Conservation (phyloP, 345 rosid species). For the Mangifera indica region DNA sequence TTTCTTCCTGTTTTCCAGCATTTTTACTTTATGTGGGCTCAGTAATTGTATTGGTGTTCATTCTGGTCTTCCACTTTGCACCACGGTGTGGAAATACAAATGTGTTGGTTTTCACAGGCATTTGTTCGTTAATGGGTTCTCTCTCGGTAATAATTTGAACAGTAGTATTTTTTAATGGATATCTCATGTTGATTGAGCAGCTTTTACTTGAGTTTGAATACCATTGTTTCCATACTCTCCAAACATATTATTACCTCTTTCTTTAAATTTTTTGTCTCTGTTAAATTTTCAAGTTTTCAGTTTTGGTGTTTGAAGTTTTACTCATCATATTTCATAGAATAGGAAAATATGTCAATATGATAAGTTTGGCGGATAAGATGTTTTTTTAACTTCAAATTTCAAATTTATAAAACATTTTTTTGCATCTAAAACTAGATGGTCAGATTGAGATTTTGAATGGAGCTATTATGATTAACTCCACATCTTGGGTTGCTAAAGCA, state of each 20-base stretch:
- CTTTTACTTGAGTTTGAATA: not conserved
- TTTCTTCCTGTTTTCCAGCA: slow-evolving; percentile 45
- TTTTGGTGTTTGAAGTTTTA: too few species aligned
- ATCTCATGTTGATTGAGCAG: not conserved
- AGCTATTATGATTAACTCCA: not conserved
- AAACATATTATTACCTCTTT: not conserved
- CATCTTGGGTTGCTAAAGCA: not conserved
- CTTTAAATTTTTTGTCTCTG: not conserved
- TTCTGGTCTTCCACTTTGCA: slow-evolving; percentile 67
- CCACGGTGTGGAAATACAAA: slow-evolving; percentile 78
- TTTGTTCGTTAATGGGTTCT: slow-evolving; percentile 93
- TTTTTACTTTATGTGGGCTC: slow-evolving; percentile 70
- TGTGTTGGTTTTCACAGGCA: slow-evolving; percentile 82
- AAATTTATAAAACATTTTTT: too few species aligned
- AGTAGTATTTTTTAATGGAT: not conserved
- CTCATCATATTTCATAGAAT: too few species aligned
- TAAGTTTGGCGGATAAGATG: too few species aligned
- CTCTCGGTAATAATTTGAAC: slow-evolving; percentile 67
- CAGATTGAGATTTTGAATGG: not conserved
- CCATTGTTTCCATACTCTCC: not conserved
- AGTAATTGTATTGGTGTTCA: slow-evolving; percentile 69
- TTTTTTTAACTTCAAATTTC: too few species aligned
- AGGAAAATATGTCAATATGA: too few species aligned
- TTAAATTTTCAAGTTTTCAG: not conserved
- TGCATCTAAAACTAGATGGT: not conserved